phyloP scores from a whole-genome alignment of 2,329 filamentous ascomycete species.

The Orbilia quercus region DNA sequence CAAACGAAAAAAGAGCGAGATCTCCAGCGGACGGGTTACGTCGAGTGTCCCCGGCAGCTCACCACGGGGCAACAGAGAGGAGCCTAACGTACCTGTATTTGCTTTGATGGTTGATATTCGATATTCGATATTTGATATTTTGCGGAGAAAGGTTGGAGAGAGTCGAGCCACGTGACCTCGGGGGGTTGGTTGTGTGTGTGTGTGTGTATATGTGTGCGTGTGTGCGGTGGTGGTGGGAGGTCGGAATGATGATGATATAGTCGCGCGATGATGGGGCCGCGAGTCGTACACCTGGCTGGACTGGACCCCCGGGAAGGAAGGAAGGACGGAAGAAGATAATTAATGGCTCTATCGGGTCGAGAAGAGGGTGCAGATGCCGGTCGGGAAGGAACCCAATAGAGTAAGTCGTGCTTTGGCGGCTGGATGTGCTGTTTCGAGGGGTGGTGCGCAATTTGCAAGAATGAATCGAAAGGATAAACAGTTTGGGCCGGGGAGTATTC shows the following conservation, averaged over 20 bases:
- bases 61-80: too few species aligned
- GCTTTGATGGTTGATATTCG: too few species aligned
- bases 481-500: conserved; percentile 1
- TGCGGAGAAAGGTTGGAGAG: too few species aligned
- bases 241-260: not conserved
- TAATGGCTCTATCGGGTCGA: too few species aligned
- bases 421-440: conserved; percentile 39
- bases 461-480: conserved; percentile 11
- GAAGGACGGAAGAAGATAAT: too few species aligned
- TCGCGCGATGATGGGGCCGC: conserved; percentile 18
- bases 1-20: conserved; percentile 12
- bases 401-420: conserved; percentile 19
- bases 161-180: too few species aligned
- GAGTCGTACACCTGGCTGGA: conserved; percentile 11
- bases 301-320: not conserved
- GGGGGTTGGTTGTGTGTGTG: too few species aligned
- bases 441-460: conserved; percentile 20
- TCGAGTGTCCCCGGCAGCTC: not conserved
- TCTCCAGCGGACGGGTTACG: too few species aligned
- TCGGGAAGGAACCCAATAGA: conserved; percentile 11
- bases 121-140: too few species aligned
- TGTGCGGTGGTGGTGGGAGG: too few species aligned
- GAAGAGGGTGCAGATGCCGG: conserved; percentile 13
- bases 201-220: too few species aligned
- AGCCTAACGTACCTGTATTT: too few species aligned